Conservation (phyloP, 2,329 filamentous ascomycete species). For the Colletotrichum sp. region DNA sequence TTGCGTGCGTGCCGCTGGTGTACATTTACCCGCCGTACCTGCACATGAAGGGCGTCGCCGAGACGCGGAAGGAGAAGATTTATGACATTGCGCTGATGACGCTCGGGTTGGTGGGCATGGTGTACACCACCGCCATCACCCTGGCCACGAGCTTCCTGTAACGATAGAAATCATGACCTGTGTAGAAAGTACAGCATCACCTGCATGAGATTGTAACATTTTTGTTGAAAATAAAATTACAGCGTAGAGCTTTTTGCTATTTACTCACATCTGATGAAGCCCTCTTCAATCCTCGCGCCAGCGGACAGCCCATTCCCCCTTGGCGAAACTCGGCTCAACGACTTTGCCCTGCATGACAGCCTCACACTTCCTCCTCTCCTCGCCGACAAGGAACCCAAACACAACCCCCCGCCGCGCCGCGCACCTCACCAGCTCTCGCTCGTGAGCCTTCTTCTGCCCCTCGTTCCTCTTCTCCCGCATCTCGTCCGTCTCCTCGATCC, state of each 20-base stretch:
- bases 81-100: conserved; percentile 68
- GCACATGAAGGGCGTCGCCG: conserved; percentile 72
- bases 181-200: background rate
- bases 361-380: conserved; percentile 53
- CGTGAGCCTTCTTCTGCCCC: conserved; percentile 47
- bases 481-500: conserved; percentile 55
- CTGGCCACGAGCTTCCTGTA: conserved; percentile 45
- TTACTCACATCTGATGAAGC: no score
- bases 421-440: conserved; percentile 64
- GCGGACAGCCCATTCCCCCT: conserved; percentile 63
- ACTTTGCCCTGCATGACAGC: conserved; percentile 63
- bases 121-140: conserved; percentile 73
- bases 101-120: conserved; percentile 70
- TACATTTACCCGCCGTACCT: conserved; percentile 80
- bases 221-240: background rate
- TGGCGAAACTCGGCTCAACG: conserved; percentile 65
- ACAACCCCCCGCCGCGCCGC: conserved; percentile 66
- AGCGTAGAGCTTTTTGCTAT: background rate
- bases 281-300: conserved; percentile 51
- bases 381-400: conserved; percentile 49
- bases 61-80: conserved; percentile 56
- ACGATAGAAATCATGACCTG: background rate
- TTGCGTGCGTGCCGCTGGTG: conserved; percentile 95
- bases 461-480: conserved; percentile 53
- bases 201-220: background rate